These are phyloP conservation scores for Amaranthus palmeri DNA, from an alignment of 148 eudicot species.

Conservation along the genomic window DNA sequence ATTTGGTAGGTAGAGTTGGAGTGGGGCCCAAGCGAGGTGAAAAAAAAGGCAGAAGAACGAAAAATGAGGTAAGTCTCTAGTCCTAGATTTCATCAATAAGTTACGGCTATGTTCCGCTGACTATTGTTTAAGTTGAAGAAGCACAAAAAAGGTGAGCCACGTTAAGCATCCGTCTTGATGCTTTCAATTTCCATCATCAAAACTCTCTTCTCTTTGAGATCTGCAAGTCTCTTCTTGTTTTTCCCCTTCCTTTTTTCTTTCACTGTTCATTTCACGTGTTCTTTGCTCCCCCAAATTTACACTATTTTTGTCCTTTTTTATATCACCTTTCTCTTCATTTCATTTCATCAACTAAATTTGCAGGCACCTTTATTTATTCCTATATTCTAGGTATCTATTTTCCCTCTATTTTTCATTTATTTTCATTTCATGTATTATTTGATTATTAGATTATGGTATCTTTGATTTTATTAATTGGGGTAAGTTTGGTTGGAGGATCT, in stretches of 20 bases:
- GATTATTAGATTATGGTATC: background rate
- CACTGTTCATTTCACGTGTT: conserved; percentile 30
- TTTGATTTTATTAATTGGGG: too few species aligned
- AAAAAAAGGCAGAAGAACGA: too few species aligned
- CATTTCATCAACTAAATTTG: conserved; percentile 9
- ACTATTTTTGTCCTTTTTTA: conserved; percentile 1
- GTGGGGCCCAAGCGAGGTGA: too few species aligned
- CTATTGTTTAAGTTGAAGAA: conserved; percentile 10
- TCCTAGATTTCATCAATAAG: background rate
- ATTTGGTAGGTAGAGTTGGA: background rate
- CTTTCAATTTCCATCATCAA: conserved; percentile 4
- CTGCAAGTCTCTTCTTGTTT: conserved; percentile 17
- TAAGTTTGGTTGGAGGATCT: too few species aligned
- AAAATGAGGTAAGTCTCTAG: background rate
- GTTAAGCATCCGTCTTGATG: conserved; percentile 22
- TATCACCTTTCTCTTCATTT: conserved; percentile 5
- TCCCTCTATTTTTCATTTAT: background rate
- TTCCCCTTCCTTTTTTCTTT: conserved; percentile 11
- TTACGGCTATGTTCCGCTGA: background rate
- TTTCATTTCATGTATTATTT: background rate
- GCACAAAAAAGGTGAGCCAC: conserved; percentile 15
- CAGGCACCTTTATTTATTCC: background rate
- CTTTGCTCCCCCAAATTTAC: background rate
- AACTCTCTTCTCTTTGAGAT: conserved; percentile 14
- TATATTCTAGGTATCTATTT: conserved; percentile 13